Evolutionary conservation across 2,329 filamentous ascomycete species (phyloP), one percentile per base, ranked within the genome.

Genomic region (Acephala macrosclerotiorum): DNA sequence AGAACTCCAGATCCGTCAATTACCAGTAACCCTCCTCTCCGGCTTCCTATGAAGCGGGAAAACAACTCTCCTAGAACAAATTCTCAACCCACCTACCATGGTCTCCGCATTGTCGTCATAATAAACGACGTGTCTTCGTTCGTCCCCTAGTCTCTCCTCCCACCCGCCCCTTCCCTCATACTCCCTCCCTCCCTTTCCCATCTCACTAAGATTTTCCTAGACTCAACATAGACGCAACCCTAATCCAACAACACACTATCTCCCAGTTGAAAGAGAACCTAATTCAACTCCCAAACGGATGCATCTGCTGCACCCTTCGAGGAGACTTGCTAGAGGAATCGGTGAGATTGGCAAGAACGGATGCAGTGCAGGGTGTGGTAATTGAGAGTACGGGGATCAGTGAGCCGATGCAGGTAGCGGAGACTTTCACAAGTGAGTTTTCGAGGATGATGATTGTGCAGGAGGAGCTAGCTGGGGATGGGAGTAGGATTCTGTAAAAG

Each of bases 231-330:
- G 88, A 91, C 64, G 88, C 88, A 0, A 82, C 86, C 5, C 78
- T 90, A 0, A 86, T 91, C 53, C 84, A 84, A 18, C 80, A 85
- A 1, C 83, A 88, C 71, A 83, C 82, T 26, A 77, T 90, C 40
- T 85, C 84, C 2, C 83, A 85, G 68, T 86, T 85, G 0, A 79
- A 89, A 45, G 87, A 91, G 69, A 89, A 90, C 68, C 81, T 91
- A 36, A 86, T 91, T 18, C 85, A 88, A 11, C 82, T 92, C 62
- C 88, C 91, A 72, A 92, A 91, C 67, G 89, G 90, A 11, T 93
- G 91, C 70, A 93, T 93, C 72, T 93, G 90, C 80, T 93, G 91
- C 71, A 93, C 90, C 0, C 81, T 93, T 0, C 87, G 91, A 3
- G 89, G 90, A 0, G 90, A 93, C 63, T 78, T 93, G 1, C 82